Conservation (phyloP, 208 protist species). For the Leishmania guyanensis region DNA sequence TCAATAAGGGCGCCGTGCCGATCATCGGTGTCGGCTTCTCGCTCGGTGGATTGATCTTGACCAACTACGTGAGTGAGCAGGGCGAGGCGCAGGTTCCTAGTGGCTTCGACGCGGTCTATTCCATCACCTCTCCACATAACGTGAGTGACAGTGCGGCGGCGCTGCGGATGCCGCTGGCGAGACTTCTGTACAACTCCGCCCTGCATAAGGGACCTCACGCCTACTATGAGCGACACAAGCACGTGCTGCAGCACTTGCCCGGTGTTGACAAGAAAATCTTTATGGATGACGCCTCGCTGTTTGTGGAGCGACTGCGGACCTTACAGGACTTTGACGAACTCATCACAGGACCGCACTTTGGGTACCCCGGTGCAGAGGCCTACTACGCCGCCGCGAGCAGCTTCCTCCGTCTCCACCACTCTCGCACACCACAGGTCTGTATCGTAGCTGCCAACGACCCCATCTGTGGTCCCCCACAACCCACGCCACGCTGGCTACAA, state of each 20-base stretch:
- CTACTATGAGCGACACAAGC: conserved; percentile 55
- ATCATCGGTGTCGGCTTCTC: conserved; percentile 69
- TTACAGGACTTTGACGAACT: conserved; percentile 48
- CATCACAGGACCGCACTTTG: conserved; percentile 56
- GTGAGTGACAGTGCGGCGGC: conserved; percentile 29
- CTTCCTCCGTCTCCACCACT: conserved; percentile 38
- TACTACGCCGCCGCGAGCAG: conserved; percentile 57
- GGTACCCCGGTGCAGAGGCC: conserved; percentile 32
- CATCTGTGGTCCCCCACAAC: conserved; percentile 38
- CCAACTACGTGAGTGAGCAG: conserved; percentile 66
- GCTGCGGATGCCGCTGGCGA: conserved; percentile 22
- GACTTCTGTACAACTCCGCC: conserved; percentile 28
- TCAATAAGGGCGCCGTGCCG: conserved; percentile 23
- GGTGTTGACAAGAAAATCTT: conserved; percentile 31
- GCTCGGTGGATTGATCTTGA: conserved; percentile 61
- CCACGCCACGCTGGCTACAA: conserved; percentile 31
- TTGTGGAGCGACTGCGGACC: conserved; percentile 28
- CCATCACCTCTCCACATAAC: conserved; percentile 55
- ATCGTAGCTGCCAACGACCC: conserved; percentile 53
- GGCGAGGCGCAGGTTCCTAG: conserved; percentile 21
- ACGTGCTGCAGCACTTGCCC: conserved; percentile 38
- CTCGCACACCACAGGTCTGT: conserved; percentile 46
- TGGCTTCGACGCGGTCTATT: conserved; percentile 43
- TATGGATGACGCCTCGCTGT: conserved; percentile 17
- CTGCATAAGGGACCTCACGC: conserved; percentile 29